phyloP scores from a whole-genome alignment of 768 basidiomycete genomes.

The Coprinellus aureogranulatus region DNA sequence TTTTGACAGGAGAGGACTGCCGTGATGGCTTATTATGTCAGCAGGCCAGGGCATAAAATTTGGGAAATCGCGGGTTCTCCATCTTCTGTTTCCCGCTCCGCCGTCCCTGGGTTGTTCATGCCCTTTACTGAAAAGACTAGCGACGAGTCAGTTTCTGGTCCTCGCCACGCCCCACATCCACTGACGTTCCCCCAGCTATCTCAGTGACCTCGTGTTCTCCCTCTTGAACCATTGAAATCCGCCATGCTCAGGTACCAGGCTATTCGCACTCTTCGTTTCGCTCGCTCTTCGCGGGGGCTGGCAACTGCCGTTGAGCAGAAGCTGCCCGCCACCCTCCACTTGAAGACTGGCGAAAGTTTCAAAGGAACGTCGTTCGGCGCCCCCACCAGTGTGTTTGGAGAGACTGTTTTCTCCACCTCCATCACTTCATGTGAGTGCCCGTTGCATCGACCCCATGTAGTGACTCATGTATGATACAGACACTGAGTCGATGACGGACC shows the following conservation, averaged over 20 bases:
- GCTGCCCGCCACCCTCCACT: constrained; percentile 81
- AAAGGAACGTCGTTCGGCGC: constrained; percentile 86
- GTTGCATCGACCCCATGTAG: constrained; percentile 5
- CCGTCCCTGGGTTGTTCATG: constrained; percentile 50
- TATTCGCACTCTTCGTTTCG: constrained; percentile 45
- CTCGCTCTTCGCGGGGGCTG: constrained; percentile 55
- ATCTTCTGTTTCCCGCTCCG: constrained; percentile 11
- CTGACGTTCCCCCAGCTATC: constrained; percentile 57
- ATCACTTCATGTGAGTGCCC: constrained; percentile 87
- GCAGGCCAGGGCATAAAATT: constrained; percentile 15
- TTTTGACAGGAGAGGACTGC: not conserved
- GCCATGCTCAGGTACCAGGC: constrained; percentile 61
- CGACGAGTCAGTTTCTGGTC: constrained; percentile 65
- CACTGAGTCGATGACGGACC: constrained; percentile 99
- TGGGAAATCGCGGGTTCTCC: constrained; percentile 4
- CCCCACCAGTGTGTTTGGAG: constrained; percentile 83
- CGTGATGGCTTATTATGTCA: constrained; percentile 1
- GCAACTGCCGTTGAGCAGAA: constrained; percentile 61
- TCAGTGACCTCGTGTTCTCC: constrained; percentile 88
- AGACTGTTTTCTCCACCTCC: constrained; percentile 98
- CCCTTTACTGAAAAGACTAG: constrained; percentile 83
- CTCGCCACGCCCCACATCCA: not conserved
- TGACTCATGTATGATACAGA: constrained; percentile 47
- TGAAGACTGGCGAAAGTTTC: constrained; percentile 94
- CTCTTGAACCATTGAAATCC: constrained; percentile 45